These are phyloP conservation scores for Fusarium nodosum DNA, from an alignment of 2,329 filamentous ascomycete species.

Conservation along the genomic window DNA sequence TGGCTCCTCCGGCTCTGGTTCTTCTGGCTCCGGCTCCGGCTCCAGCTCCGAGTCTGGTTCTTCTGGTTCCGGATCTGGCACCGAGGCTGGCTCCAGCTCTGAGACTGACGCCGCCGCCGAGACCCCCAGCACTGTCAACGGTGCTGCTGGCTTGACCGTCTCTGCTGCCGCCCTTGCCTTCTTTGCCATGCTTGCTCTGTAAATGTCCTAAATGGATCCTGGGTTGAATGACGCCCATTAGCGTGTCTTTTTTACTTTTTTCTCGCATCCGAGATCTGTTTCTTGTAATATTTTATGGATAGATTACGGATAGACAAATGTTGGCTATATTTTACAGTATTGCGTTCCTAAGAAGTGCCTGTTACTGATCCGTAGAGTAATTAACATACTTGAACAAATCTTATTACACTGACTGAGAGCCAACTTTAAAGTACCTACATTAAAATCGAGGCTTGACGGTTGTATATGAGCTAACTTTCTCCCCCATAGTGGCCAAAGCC, in stretches of 20 bases:
- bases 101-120: slow-evolving; percentile 26
- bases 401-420: too few relatives aligned
- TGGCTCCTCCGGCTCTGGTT: slow-evolving; percentile 18
- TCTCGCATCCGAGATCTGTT: slow-evolving; percentile 49
- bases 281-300: slow-evolving; percentile 48
- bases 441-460: not conserved
- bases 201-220: slow-evolving; percentile 46
- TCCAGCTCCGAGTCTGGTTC: slow-evolving; percentile 25
- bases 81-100: slow-evolving; percentile 32
- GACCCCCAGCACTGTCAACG: slow-evolving; percentile 38
- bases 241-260: slow-evolving; percentile 46
- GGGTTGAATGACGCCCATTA: slow-evolving; percentile 45
- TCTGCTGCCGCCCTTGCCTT: slow-evolving; percentile 41
- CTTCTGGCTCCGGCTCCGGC: slow-evolving; percentile 10
- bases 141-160: slow-evolving; percentile 38
- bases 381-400: not conserved
- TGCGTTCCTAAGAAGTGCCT: not conserved
- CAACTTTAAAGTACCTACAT: not conserved
- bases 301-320: slow-evolving; percentile 51
- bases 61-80: slow-evolving; percentile 32
- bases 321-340: slow-evolving; percentile 33
- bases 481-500: not conserved
- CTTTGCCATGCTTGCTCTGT: slow-evolving; percentile 46
- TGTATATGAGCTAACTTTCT: not conserved
- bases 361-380: not conserved